Evolutionary conservation across 441 rosid species (phyloP).

Genomic region (Biscutella laevigata): DNA sequence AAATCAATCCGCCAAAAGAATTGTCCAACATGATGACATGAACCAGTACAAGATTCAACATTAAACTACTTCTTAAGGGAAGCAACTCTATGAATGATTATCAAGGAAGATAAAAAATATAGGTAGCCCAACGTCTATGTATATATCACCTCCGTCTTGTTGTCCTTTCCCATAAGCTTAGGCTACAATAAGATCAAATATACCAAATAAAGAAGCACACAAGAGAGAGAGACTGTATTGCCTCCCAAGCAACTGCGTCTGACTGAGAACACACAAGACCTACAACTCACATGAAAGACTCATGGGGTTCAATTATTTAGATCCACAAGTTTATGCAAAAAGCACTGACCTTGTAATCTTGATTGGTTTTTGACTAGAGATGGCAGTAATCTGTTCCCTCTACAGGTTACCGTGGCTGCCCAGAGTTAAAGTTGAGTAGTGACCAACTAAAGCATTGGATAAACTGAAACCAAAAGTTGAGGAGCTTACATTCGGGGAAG

Average conservation of each 20-base stretch:
- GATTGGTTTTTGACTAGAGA: neutral
- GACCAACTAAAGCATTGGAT: neutral
- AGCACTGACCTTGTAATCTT: conserved; percentile 12
- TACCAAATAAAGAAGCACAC: neutral
- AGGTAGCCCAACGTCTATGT: neutral
- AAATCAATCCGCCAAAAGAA: neutral
- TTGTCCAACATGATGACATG: neutral
- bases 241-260: neutral
- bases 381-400: conserved; percentile 1
- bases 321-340: neutral
- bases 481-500: conserved; percentile 29
- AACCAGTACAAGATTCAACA: neutral
- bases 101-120: neutral
- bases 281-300: too few relatives aligned
- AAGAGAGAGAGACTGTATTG: neutral
- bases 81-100: neutral
- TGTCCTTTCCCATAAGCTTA: conserved; percentile 1
- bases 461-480: conserved; percentile 16
- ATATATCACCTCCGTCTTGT: neutral
- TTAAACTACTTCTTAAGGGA: neutral
- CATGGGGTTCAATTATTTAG: neutral
- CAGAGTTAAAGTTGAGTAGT: neutral
- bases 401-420: conserved; percentile 6
- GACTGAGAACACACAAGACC: neutral
- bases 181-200: conserved; percentile 5